These are phyloP conservation scores for Colletotrichum gigasporum DNA, from an alignment of 2,329 filamentous ascomycete species.

Conservation along the genomic window DNA sequence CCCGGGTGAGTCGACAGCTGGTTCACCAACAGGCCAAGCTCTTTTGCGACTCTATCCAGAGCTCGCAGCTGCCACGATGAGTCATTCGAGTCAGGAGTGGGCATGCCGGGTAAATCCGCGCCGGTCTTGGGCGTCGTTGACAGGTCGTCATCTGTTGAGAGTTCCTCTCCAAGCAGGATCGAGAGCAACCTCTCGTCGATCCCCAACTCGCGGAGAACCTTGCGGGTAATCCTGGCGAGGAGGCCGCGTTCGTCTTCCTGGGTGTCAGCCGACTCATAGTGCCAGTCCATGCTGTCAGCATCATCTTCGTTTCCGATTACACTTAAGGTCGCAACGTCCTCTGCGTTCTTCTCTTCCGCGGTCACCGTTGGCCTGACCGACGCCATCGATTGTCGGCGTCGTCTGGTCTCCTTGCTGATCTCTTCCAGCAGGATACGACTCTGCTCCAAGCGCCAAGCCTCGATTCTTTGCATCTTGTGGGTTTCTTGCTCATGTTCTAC, in stretches of 20 bases:
- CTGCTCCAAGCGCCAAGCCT: constrained; percentile 92
- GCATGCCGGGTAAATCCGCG: constrained; percentile 35
- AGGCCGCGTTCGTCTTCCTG: constrained; percentile 71
- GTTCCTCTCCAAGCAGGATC: constrained; percentile 84
- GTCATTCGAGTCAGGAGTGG: constrained; percentile 45
- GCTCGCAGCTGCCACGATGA: constrained; percentile 79
- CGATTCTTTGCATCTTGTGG: constrained; percentile 85
- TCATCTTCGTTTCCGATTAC: constrained; percentile 40
- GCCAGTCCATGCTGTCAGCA: constrained; percentile 58
- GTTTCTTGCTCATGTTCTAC: constrained; percentile 68
- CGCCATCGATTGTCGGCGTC: constrained; percentile 70
- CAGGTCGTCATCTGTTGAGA: constrained; percentile 64
- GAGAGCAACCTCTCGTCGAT: constrained; percentile 88
- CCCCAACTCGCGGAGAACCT: constrained; percentile 87
- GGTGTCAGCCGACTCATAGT: constrained; percentile 56
- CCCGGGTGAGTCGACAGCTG: constrained; percentile 83
- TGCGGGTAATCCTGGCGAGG: constrained; percentile 83
- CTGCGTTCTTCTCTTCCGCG: constrained; percentile 40
- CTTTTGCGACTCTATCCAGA: constrained; percentile 84
- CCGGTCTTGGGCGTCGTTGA: constrained; percentile 56
- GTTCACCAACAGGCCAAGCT: constrained; percentile 85
- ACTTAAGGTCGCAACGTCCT: constrained; percentile 42
- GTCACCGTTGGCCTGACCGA: constrained; percentile 50
- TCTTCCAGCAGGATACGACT: constrained; percentile 86
- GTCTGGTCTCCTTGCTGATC: constrained; percentile 84